Percentiles rank a stretch among this genome's conserved stretches.
Conservation (phyloP, 2,329 filamentous ascomycete genomes). For the Arthroderma uncinatum region DNA sequence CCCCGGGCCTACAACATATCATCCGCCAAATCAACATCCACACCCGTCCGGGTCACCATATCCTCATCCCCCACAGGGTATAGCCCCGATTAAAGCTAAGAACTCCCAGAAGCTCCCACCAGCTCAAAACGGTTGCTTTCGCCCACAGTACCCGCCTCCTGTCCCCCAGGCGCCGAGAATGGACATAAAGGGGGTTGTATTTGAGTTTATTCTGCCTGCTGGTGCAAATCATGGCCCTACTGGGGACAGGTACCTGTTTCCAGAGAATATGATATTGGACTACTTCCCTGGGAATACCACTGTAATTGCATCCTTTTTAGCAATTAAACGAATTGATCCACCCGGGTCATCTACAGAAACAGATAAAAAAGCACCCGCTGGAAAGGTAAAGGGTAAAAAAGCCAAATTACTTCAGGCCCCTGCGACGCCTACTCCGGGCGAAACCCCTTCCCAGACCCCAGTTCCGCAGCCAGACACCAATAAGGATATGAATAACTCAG, state of each 20-base stretch:
- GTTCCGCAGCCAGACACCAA: conserved; percentile 6
- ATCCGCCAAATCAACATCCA: conserved; percentile 17
- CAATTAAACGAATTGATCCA: conserved; percentile 34
- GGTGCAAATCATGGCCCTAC: conserved; percentile 32
- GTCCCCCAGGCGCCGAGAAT: conserved; percentile 25
- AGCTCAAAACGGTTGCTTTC: conserved; percentile 19
- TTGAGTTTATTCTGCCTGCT: conserved; percentile 38
- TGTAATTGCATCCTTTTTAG: conserved; percentile 39
- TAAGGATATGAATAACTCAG: not conserved
- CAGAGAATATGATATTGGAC: conserved; percentile 39
- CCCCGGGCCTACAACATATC: conserved; percentile 14
- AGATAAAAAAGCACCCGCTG: conserved; percentile 20
- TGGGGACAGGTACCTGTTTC: conserved; percentile 40
- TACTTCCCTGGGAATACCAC: conserved; percentile 36
- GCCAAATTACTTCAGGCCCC: conserved; percentile 16
- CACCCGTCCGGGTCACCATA: conserved; percentile 5
- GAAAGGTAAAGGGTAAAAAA: conserved; percentile 31
- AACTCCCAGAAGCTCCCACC: conserved; percentile 26
- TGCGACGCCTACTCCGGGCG: conserved; percentile 15
- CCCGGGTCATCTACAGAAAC: conserved; percentile 17
- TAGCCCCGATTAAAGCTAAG: conserved; percentile 29
- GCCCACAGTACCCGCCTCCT: conserved; percentile 22
- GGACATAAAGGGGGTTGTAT: conserved; percentile 37
- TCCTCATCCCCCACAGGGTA: conserved; percentile 16
- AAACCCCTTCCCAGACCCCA: conserved; percentile 10